Base-by-base conservation (phyloP, 1,139 yeast species). In the Yarrowia galli region DNA sequence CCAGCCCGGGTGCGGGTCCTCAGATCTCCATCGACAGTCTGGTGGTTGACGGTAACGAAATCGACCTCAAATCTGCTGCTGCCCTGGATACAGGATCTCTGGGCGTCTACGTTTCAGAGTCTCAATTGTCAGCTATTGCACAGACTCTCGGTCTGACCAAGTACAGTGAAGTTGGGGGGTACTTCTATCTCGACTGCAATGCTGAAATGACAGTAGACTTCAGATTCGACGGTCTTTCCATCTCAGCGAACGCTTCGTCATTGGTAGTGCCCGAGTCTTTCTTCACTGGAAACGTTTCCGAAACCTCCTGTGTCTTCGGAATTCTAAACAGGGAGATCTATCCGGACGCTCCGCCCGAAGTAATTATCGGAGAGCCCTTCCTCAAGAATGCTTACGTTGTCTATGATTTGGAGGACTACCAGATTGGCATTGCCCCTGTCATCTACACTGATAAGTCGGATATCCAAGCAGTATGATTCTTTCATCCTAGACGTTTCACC, bases 331-430 rank as follows among this genome's bases (percentile, higher is more conserved):
- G 32, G 32, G 32, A n/a, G n/a, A n/a, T n/a, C n/a, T n/a, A n/a
- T n/a, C n/a, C n/a, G n/a, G n/a, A n/a, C n/a, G 32, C 32, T 10
- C 32, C 6, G 32, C 1, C 32, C 32, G 20, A 23, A 2, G 51
- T 35, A 4, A 6, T 16, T 2, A 32, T 46, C 4, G 51, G 51
- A 7, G 51, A 46, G 3, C 51, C 51, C 7, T 46, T 46, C 4
- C 22, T 46, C 12, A 46, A 46, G 35, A 46, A 46, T 20, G 51
- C 51, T 16, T 46, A 46, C 7, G 35, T 25, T 8, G 35, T 46
- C 15, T 46, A 46, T 6, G 51, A 46, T 12, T 25, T 46, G 51
- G 49, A 46, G 32, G 51, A 46, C 32, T 15, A 46, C 32, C 15
- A 23, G 13, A 16, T 46, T 15, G 51, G 51, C 12, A 13, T 46